Evolutionary conservation across 805 yeast species (phyloP).

Genomic region (Cyberlindnera mississippiensis): DNA sequence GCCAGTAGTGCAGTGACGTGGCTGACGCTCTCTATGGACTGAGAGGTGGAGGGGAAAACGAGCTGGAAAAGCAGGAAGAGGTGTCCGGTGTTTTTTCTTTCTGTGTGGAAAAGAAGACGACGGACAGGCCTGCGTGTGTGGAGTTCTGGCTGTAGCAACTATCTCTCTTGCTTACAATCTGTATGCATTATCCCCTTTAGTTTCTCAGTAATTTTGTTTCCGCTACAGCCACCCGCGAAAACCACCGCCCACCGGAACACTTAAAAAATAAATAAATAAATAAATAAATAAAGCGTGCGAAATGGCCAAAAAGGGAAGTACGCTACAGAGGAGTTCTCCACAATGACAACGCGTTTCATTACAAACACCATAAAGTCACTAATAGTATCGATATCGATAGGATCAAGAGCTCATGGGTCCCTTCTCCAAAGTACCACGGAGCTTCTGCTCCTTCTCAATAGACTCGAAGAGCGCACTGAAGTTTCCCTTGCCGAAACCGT

Average conservation of each 20-base stretch:
- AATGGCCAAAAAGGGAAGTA: not conserved
- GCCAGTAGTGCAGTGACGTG: slow-evolving; percentile 10
- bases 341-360: not conserved
- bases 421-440: slow-evolving; percentile 56
- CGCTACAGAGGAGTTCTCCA: too few species aligned
- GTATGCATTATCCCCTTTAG: not conserved
- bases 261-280: too few species aligned
- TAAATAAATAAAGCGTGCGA: not conserved
- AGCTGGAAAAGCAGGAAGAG: not conserved
- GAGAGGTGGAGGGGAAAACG: not conserved
- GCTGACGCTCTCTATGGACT: not conserved
- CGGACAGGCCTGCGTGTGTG: too few species aligned
- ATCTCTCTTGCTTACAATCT: not conserved
- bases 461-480: slow-evolving; percentile 79
- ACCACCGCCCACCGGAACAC: too few species aligned
- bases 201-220: not conserved
- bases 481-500: slow-evolving; percentile 89
- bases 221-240: not conserved
- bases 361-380: too few species aligned
- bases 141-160: too few species aligned
- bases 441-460: slow-evolving; percentile 70
- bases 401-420: not conserved
- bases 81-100: not conserved
- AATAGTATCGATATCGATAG: too few species aligned
- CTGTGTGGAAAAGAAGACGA: not conserved